Base-by-base conservation (phyloP, 495 filamentous ascomycete genomes). In the Penicillium cinerascens region DNA sequence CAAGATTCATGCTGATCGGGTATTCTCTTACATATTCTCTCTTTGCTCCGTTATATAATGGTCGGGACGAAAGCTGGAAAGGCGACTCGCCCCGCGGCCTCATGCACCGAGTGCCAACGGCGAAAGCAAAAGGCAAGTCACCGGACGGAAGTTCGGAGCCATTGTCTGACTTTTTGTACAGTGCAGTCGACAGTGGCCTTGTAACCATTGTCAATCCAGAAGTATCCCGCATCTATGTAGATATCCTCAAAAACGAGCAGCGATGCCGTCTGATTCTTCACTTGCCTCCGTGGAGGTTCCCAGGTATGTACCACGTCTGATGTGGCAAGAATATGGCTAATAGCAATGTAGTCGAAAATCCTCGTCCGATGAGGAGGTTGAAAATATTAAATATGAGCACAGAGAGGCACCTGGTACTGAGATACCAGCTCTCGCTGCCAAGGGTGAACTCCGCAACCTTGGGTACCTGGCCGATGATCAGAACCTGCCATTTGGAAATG, bases 151-250 rank as follows among this genome's bases (percentile, higher is more conserved):
- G 18, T 16, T 41, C 4, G 0, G 25, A 25, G 26, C 18, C 8
- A 20, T 38, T 18, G 36, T 36, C 50, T 18, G 51, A 15, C 41
- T 45, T 16, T 18, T 22, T 25, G 13, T 18, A 20, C 26, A 72
- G 67, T 72, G 69, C 42, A 69, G 59, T 42, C 65, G 64, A 16
- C 57, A 66, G 51, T 69, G 64, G 64, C 67, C 69, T 0, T 70
- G 67, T 41, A 70, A 72, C 36, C 62, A 69, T 41, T 70, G 67
- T 48, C 63, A 65, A 40, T 43, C 57, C 9, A 61, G 69, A 47
- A 51, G 54, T 35, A 66, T 70, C 11, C 52, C 65, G 13, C 65
- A 70, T 53, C 47, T 63, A 4, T 68, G 67, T 59, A 63, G 54
- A 61, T 68, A 61, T 49, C 18, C 55, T 4, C 44, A 55, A 3